Evolutionary conservation across 768 basidiomycete genomes (phyloP), one percentile per base, ranked within the genome.

Genomic region (Macrolepiota albuminosa): DNA sequence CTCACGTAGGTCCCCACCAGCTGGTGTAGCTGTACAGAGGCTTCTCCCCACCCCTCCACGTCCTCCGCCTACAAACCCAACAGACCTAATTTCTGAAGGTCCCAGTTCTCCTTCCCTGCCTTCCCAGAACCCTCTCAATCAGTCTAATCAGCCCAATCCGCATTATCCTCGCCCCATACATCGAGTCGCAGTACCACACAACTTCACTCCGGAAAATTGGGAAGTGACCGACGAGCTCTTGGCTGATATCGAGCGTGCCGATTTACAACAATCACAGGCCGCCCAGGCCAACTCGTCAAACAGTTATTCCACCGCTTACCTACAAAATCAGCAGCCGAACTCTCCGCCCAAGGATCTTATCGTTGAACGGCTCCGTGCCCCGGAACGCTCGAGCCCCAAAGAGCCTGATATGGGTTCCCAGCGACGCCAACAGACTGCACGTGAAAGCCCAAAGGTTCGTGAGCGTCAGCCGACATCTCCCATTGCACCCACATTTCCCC

Each of bases 211-310:
- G 40, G 84, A 84, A 45, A 78, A 78, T 43, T 88, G 84, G 79
- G 80, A 86, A 53, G 81, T 89, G 78, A 87, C 87, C 0, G 82
- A 84, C 39, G 85, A 89, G 63, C 76, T 89, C 33, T 75, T 89
- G 71, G 84, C 84, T 36, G 86, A 89, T 62, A 86, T 89, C 61
- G 88, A 90, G 67, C 81, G 83, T 46, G 85, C 84, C n/a, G 85
- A 88, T 70, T 72, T 82, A 62, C 83, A 85, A 57, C 85, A 85
- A 67, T 71, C 79, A 10, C 81, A 83, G 67, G 75, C 75, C 42
- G 75, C 75, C 42, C 78, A 80, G 63, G 73, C 72, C n/a, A 73
- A 55, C 34, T 68, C 68, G 42, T 64, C 75, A 49, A 68, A 69
- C 61, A 63, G 70, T 1, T 77, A 76, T 67, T 60, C 71, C 24